These are phyloP conservation scores for Penicillium griseofulvum DNA, from an alignment of 2,329 filamentous ascomycete genomes.

Conservation along the genomic window DNA sequence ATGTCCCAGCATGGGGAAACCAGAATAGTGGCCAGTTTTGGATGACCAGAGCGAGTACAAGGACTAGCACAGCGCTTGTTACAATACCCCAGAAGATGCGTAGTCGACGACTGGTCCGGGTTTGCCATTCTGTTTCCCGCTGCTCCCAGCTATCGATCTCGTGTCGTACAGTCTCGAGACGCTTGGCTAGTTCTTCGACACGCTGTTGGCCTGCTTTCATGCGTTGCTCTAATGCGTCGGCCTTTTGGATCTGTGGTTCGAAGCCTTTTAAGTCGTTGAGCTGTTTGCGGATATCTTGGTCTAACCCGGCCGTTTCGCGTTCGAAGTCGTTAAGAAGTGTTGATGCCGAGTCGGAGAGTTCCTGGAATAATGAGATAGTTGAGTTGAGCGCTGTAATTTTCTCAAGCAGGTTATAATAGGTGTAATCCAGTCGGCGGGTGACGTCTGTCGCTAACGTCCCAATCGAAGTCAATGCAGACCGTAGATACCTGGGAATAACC, in stretches of 20 bases:
- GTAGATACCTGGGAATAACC: conserved; percentile 27
- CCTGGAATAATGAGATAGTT: conserved; percentile 43
- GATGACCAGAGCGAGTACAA: conserved; percentile 30
- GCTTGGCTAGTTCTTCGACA: conserved; percentile 37
- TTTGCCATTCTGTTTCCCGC: conserved; percentile 44
- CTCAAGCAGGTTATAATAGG: conserved; percentile 49
- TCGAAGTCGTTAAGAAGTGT: conserved; percentile 41
- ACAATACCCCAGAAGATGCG: conserved; percentile 40
- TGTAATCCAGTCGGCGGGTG: conserved; percentile 48
- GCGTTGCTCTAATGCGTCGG: conserved; percentile 38
- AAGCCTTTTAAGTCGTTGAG: conserved; percentile 41
- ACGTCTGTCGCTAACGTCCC: conserved; percentile 42
- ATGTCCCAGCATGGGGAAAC: background rate
- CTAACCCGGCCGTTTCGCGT: conserved; percentile 34
- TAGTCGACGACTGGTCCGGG: conserved; percentile 37
- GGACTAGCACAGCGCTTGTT: conserved; percentile 25
- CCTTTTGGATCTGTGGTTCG: conserved; percentile 36
- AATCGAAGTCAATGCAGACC: conserved; percentile 36
- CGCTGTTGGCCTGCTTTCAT: conserved; percentile 38
- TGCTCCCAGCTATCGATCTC: conserved; percentile 45
- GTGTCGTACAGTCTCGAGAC: conserved; percentile 39
- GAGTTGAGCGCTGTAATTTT: conserved; percentile 42
- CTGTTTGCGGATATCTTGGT: conserved; percentile 39
- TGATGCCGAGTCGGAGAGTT: conserved; percentile 38
- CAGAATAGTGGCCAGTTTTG: conserved; percentile 24